A percentile compares a stretch with the other conserved stretches of the same genome.
phyloP scores from a whole-genome alignment of 1,284 basidiomycete genomes.

The Cutaneotrichosporon sp. region DNA sequence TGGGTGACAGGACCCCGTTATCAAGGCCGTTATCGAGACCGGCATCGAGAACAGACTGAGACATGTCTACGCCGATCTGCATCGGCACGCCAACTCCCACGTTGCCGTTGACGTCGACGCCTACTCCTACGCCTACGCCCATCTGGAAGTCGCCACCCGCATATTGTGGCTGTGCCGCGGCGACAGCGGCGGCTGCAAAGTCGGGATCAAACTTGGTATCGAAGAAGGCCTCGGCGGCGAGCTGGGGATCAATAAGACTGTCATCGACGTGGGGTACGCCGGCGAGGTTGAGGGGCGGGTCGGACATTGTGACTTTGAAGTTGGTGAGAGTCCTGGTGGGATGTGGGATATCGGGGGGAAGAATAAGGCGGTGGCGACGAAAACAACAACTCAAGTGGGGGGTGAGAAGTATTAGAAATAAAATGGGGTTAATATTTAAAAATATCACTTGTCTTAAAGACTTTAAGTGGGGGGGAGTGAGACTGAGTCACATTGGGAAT shows the following conservation, averaged over 20 bases:
- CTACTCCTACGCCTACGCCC: neutral
- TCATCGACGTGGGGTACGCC: conserved; percentile 25
- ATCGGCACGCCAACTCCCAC: neutral
- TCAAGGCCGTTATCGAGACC: neutral
- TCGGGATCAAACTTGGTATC: conserved; percentile 28
- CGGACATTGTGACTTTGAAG: conserved; percentile 8
- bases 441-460: neutral
- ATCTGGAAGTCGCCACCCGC: conserved; percentile 3
- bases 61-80: neutral
- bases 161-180: conserved; percentile 14
- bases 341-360: conserved; percentile 4
- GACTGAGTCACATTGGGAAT: too few relatives aligned
- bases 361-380: conserved; percentile 6
- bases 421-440: neutral
- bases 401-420: neutral
- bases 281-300: conserved; percentile 28
- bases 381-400: neutral
- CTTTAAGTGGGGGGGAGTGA: too few relatives aligned
- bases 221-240: conserved; percentile 24
- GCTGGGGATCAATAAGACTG: conserved; percentile 25
- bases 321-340: neutral
- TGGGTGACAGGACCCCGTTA: too few relatives aligned
- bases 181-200: conserved; percentile 23
- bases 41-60: neutral
- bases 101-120: neutral